Evolutionary conservation across 352 stramenopile species (phyloP), one percentile per base, ranked within the genome.

Genomic region (Globisporangium cederbergense): DNA sequence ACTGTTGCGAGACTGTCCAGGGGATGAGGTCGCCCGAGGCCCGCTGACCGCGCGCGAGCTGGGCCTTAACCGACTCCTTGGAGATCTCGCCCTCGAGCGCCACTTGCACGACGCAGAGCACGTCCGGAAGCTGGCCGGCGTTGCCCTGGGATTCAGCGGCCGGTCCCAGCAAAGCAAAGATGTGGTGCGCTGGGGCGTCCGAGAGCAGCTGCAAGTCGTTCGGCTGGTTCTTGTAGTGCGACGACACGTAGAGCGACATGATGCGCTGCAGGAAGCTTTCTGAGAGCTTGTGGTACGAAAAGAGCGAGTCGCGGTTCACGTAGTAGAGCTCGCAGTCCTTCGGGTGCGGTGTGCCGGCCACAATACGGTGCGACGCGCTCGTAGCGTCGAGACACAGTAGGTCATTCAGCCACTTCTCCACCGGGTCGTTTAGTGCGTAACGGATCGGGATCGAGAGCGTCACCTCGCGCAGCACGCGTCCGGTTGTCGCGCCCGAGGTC

Each of bases 161-260:
- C 5, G 98, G 98, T 2, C 96, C 97, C 5, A 99, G 76, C 4
- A 99, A 83, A 30, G 98, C 97, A 76, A 99, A 99, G 11, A 99
- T 86, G 65, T 97, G 90, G 72, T 99, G 98, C 11, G 97, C 96
- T 1, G 98, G 98, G 14, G 97, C 97, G 76, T 99, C 98, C 32
- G 91, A 98, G 5, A 99, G 83, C 72, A 99, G 83, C 83, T 99
- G 97, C 50, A 99, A 78, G 80, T 99, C 98, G 75, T 99, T 99
- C 13, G 98, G 98, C 68, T 97, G 94, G 79, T 99, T 99, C 75
- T 99, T 99, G 91, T 99, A 99, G 81, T 99, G 98, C 32, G 97
- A 98, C 50, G 95, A 96, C 50, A 98, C 98, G 72, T 99, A 99
- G 8, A 99, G 82, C 36, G 89, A 77, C 93, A 97, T 97, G 59